Evolutionary conservation across 2,329 filamentous ascomycete species (phyloP).

Genomic region (Arthrobotrys pseudoclavata): DNA sequence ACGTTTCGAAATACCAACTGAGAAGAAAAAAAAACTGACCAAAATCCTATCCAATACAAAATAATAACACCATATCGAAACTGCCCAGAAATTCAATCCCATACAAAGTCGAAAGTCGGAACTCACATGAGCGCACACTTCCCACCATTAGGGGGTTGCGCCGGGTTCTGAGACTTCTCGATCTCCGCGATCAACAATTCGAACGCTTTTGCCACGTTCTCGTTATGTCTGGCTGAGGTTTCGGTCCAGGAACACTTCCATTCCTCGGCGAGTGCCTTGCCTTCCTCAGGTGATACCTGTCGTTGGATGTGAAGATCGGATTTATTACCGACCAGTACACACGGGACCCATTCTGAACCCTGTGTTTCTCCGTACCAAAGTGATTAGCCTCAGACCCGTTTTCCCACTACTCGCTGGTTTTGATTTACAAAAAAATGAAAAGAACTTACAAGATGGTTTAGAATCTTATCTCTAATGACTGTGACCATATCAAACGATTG

Average conservation of each 20-base stretch:
- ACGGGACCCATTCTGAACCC: conserved; percentile 92
- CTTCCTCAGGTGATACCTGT: conserved; percentile 88
- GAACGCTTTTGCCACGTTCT: conserved; percentile 92
- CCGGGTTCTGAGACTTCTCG: conserved; percentile 92
- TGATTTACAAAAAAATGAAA: conserved; percentile 3
- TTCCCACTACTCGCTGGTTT: neutral
- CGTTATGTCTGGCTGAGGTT: conserved; percentile 91
- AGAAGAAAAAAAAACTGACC: conserved; percentile 14
- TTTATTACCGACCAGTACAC: conserved; percentile 97
- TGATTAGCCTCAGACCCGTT: conserved; percentile 13
- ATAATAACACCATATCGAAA: conserved; percentile 9
- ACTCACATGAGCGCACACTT: conserved; percentile 89
- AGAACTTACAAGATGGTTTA: conserved; percentile 85
- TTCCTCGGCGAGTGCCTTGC: conserved; percentile 84
- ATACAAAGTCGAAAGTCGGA: conserved; percentile 6
- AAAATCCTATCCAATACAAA: conserved; percentile 17
- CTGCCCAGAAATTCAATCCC: neutral
- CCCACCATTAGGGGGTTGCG: conserved; percentile 81
- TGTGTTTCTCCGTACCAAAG: conserved; percentile 65
- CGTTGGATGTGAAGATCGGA: conserved; percentile 94
- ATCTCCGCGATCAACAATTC: conserved; percentile 95
- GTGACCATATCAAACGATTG: conserved; percentile 98
- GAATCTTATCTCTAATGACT: conserved; percentile 95
- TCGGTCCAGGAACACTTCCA: conserved; percentile 95
- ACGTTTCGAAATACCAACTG: neutral